These are phyloP conservation scores for Neoboletus magnificus DNA, from an alignment of 768 basidiomycete species.

Conservation along the genomic window DNA sequence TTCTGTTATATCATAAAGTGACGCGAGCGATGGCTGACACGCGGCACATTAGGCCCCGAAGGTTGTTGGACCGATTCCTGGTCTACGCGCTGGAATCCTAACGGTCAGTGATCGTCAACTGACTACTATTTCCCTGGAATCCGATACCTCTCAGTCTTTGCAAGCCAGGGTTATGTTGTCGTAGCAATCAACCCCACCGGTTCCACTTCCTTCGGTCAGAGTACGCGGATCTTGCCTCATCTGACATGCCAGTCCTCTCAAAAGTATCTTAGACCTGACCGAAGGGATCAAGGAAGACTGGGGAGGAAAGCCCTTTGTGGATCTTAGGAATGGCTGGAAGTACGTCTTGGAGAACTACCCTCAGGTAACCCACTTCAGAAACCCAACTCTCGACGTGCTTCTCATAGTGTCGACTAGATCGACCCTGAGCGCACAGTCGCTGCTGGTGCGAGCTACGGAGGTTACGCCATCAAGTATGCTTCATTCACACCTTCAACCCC, in stretches of 20 bases:
- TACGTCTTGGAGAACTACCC: conserved; percentile 63
- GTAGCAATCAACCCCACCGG: conserved; percentile 93
- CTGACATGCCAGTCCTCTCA: background rate
- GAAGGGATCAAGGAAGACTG: conserved; percentile 77
- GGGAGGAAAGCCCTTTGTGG: conserved; percentile 84
- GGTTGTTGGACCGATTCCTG: conserved; percentile 89
- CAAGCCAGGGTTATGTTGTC: conserved; percentile 85
- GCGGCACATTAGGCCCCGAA: conserved; percentile 53
- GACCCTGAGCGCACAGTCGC: conserved; percentile 68
- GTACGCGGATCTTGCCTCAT: conserved; percentile 31
- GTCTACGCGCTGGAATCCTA: conserved; percentile 92
- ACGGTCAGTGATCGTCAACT: conserved; percentile 41
- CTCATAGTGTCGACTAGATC: conserved; percentile 41
- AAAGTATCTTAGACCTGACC: conserved; percentile 55
- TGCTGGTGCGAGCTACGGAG: conserved; percentile 83
- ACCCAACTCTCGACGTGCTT: background rate
- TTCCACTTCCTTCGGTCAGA: conserved; percentile 89
- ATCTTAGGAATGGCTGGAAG: conserved; percentile 74
- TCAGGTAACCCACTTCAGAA: conserved; percentile 44
- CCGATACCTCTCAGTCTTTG: conserved; percentile 52
- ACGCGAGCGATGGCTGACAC: background rate
- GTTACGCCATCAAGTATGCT: conserved; percentile 81
- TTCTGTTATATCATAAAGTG: background rate
- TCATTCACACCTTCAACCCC: background rate
- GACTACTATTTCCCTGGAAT: background rate